phyloP scores from a whole-genome alignment of 2,329 filamentous ascomycete species.

The Fusarium nisikadoi region DNA sequence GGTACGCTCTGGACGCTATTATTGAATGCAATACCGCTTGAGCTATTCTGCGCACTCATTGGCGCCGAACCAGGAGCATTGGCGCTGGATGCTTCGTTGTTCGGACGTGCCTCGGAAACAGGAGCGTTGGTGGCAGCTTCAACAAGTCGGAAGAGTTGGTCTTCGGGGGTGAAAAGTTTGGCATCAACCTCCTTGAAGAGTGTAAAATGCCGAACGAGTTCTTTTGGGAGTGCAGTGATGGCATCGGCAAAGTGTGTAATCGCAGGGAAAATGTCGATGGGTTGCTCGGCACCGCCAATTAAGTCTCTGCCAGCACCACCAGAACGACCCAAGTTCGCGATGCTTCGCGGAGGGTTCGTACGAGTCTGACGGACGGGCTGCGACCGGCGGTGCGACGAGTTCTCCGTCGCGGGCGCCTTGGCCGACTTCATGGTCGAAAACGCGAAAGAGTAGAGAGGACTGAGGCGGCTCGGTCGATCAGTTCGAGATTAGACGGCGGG shows the following conservation, averaged over 20 bases:
- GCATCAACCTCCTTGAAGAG: constrained; percentile 97
- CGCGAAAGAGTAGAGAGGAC: constrained; percentile 31
- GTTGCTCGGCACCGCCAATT: constrained; percentile 62
- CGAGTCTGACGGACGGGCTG: constrained; percentile 74
- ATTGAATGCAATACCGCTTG: constrained; percentile 52
- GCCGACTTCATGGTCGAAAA: constrained; percentile 64
- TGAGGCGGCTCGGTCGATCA: constrained; percentile 35
- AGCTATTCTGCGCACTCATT: constrained; percentile 63
- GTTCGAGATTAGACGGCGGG: constrained; percentile 31
- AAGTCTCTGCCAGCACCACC: constrained; percentile 57
- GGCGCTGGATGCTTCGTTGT: constrained; percentile 57
- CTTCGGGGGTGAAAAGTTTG: constrained; percentile 90
- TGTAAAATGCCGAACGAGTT: constrained; percentile 95
- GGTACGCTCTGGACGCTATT: constrained; percentile 51
- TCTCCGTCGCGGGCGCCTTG: constrained; percentile 57
- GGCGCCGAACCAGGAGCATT: constrained; percentile 57
- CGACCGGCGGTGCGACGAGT: constrained; percentile 65
- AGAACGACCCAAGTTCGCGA: constrained; percentile 58
- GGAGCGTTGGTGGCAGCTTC: constrained; percentile 68
- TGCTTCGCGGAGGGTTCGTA: constrained; percentile 69
- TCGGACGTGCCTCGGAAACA: constrained; percentile 57
- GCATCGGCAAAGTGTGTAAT: constrained; percentile 87
- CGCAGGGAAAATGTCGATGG: constrained; percentile 74
- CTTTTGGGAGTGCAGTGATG: constrained; percentile 90
- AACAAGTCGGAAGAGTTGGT: constrained; percentile 81